Percentiles rank a stretch among this genome's conserved stretches.
These are phyloP conservation scores for Colletotrichum costaricense DNA, from an alignment of 2,329 filamentous ascomycete species.

Conservation along the genomic window DNA sequence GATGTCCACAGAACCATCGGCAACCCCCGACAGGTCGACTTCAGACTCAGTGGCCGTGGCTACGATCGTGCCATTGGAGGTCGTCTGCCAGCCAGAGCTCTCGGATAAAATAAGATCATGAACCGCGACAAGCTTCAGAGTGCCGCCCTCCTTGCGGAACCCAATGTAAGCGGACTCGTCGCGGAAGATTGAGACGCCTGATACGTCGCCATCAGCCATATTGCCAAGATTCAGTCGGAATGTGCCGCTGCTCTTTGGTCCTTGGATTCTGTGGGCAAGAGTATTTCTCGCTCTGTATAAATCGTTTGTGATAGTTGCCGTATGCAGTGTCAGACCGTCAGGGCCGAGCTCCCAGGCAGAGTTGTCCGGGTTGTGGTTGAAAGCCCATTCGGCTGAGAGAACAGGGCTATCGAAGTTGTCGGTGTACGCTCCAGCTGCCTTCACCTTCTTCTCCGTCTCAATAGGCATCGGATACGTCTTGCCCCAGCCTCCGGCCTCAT, in stretches of 20 bases:
- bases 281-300: constrained; percentile 59
- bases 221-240: constrained; percentile 58
- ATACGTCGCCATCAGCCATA: constrained; percentile 62
- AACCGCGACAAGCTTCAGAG: constrained; percentile 43
- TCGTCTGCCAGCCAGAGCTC: constrained; percentile 44
- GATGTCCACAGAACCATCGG: constrained; percentile 25
- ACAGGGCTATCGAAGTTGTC: constrained; percentile 43
- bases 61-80: constrained; percentile 42
- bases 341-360: constrained; percentile 55
- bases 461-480: constrained; percentile 49
- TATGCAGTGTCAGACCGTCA: constrained; percentile 51
- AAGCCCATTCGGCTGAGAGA: constrained; percentile 63
- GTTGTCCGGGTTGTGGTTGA: constrained; percentile 70
- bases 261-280: constrained; percentile 56
- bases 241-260: constrained; percentile 59
- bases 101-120: constrained; percentile 44
- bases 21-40: constrained; percentile 1
- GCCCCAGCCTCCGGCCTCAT: constrained; percentile 57
- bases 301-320: constrained; percentile 62
- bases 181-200: constrained; percentile 63
- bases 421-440: constrained; percentile 24
- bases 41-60: neutral
- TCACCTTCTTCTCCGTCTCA: neutral
- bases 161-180: constrained; percentile 65
- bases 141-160: constrained; percentile 45